Percentiles rank a stretch among this genome's conserved stretches.
Conservation (phyloP, 345 rosid species). For the Raphanus sativus region DNA sequence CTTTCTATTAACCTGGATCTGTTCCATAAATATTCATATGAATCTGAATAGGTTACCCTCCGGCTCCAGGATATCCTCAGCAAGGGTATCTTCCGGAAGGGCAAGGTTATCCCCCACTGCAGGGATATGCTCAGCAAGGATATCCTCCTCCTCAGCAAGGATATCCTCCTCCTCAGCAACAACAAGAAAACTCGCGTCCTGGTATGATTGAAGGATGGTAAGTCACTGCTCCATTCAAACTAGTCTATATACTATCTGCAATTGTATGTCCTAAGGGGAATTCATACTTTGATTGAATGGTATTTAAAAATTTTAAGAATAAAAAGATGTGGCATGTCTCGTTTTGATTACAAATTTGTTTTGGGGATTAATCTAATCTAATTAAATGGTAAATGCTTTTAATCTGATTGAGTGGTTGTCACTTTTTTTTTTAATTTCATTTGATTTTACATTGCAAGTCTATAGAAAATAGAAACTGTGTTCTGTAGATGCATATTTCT, state of each 20-base stretch:
- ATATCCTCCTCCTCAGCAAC: slow-evolving; percentile 46
- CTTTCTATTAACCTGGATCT: neutral
- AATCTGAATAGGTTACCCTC: slow-evolving; percentile 64
- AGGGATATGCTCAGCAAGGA: slow-evolving; percentile 17
- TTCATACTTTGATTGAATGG: neutral
- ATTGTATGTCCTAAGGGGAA: neutral
- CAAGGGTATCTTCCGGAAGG: neutral
- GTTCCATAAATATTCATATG: neutral
- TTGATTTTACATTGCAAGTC: neutral
- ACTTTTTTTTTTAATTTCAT: neutral
- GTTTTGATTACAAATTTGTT: neutral
- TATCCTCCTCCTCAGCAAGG: slow-evolving; percentile 44
- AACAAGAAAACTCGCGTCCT: slow-evolving; percentile 29
- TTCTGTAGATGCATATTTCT: neutral
- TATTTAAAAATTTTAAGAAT: neutral
- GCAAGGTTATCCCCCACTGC: no score
- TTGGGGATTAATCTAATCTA: neutral
- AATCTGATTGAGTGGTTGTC: neutral
- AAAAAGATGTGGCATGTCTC: neutral
- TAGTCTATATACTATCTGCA: neutral
- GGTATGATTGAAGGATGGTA: slow-evolving; percentile 82
- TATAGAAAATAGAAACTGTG: neutral
- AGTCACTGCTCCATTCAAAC: slow-evolving; percentile 2
- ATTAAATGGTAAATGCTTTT: neutral
- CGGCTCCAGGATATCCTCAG: slow-evolving; percentile 45